phyloP scores from a whole-genome alignment of 2,329 filamentous ascomycete genomes.

The Fusarium virguliforme region DNA sequence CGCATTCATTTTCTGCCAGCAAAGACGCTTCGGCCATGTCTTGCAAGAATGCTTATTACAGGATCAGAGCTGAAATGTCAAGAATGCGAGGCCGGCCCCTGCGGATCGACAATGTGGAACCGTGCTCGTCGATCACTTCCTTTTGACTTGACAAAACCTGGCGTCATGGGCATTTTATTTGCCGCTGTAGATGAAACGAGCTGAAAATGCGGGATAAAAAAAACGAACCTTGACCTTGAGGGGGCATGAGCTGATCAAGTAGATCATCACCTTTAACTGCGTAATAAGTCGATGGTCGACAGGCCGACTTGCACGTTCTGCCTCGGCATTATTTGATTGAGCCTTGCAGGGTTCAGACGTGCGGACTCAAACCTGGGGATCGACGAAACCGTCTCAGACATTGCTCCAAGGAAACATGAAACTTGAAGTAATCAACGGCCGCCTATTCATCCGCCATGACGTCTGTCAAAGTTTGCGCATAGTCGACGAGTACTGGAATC shows the following conservation, averaged over 20 bases:
- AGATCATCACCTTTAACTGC: not conserved
- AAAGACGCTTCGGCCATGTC: not conserved
- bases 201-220: conserved; percentile 1
- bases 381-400: not conserved
- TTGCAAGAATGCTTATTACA: conserved; percentile 1
- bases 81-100: conserved; percentile 7
- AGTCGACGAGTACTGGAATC: not conserved
- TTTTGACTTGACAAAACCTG: conserved; percentile 7
- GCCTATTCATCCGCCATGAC: not conserved
- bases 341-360: not conserved
- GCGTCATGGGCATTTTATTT: not conserved
- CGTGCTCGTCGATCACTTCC: conserved; percentile 9
- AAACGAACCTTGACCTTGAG: too few species aligned
- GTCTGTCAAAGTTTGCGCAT: not conserved
- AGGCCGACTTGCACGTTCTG: not conserved
- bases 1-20: not conserved
- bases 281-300: too few species aligned
- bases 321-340: not conserved
- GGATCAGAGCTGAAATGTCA: conserved; percentile 25
- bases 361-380: not conserved
- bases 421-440: not conserved
- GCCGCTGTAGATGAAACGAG: conserved; percentile 25
- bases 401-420: not conserved
- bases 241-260: not conserved
- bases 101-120: conserved; percentile 11